These are phyloP conservation scores for Dactylis glomerata DNA, from an alignment of 176 grass and related monocot species.

Conservation along the genomic window DNA sequence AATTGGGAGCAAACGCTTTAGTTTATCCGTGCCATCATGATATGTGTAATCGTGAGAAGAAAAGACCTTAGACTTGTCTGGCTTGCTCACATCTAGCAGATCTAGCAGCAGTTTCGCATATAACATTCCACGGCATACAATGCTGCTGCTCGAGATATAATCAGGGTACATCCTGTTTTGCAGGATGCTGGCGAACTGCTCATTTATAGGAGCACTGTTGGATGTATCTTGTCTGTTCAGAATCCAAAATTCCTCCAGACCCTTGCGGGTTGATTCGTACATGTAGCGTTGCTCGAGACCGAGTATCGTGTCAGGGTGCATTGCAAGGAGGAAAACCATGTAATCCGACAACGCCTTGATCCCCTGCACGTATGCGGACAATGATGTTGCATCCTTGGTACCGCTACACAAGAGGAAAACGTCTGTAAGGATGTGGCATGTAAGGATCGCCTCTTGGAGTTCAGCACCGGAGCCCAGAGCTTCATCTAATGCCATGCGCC, in stretches of 20 bases:
- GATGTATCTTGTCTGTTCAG: no score
- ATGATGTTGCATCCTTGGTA: background rate
- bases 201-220: no score
- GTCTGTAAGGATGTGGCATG: background rate
- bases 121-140: background rate
- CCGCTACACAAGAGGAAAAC: background rate
- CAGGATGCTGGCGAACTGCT: background rate
- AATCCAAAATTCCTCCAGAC: no score
- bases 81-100: background rate
- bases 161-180: background rate
- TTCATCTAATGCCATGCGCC: background rate
- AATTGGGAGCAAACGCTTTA: background rate
- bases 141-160: background rate
- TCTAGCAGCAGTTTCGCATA: background rate
- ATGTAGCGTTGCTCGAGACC: background rate
- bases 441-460: background rate
- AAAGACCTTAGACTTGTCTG: background rate
- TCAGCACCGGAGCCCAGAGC: background rate
- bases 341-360: background rate
- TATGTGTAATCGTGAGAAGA: background rate
- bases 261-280: background rate
- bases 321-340: background rate
- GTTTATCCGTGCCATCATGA: background rate
- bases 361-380: background rate
- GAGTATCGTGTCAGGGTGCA: background rate